These are phyloP conservation scores for Bruguiera sexangula DNA, from an alignment of 345 rosid genomes.

Conservation along the genomic window DNA sequence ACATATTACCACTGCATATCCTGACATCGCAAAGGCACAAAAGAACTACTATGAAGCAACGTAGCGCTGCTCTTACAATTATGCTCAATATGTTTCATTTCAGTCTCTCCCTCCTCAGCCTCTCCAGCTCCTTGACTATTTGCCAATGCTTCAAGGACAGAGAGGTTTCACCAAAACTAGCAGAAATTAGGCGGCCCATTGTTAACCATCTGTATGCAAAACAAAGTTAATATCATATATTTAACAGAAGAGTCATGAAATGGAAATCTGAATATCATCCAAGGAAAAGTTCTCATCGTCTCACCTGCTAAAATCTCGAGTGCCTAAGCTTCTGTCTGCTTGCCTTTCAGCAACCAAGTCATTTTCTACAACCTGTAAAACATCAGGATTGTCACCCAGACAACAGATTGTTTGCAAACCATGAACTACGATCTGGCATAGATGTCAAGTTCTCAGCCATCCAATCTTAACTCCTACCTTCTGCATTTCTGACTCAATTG, in stretches of 20 bases:
- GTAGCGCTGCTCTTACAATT: too few species aligned
- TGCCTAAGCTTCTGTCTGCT: slow-evolving; percentile 64
- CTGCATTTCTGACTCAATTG: slow-evolving; percentile 66
- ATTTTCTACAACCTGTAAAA: slow-evolving; percentile 61
- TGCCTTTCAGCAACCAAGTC: slow-evolving; percentile 85
- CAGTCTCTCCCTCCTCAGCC: slow-evolving; percentile 71
- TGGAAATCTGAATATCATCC: background rate
- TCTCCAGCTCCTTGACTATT: slow-evolving; percentile 78
- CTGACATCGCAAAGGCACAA: too few species aligned
- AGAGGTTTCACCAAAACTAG: slow-evolving; percentile 63
- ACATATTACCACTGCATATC: too few species aligned
- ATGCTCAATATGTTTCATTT: slow-evolving; percentile 23
- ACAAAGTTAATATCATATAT: background rate
- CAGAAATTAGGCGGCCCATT: slow-evolving; percentile 76
- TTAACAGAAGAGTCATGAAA: background rate
- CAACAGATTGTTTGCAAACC: too few species aligned
- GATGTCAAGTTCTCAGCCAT: background rate
- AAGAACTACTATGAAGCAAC: too few species aligned
- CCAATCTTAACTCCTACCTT: slow-evolving; percentile 44
- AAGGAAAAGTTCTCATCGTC: background rate
- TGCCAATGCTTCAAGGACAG: slow-evolving; percentile 79
- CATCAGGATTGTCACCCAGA: background rate
- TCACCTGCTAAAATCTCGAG: slow-evolving; percentile 84
- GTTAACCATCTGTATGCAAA: slow-evolving; percentile 58
- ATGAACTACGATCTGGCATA: too few species aligned